Conservation (phyloP, 169 alveolate genomes). For the Plasmodium yoelii region DNA sequence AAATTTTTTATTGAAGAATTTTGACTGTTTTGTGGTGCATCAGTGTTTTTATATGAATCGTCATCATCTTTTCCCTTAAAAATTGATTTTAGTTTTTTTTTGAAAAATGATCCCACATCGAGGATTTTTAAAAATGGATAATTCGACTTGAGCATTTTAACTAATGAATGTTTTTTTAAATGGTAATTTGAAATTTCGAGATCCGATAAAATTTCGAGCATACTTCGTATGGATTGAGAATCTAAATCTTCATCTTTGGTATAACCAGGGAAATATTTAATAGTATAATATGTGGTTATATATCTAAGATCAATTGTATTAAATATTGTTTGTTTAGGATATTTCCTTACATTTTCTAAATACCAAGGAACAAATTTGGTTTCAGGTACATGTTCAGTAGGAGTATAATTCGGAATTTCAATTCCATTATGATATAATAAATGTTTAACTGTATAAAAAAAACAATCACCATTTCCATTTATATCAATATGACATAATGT, state of each 20-base stretch:
- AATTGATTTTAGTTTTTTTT: no score
- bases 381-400: slow-evolving; percentile 2
- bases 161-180: slow-evolving; percentile 14
- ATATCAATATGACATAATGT: slow-evolving; percentile 58
- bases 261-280: slow-evolving; percentile 60
- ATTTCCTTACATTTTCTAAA: slow-evolving; percentile 2
- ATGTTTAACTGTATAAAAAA: slow-evolving; percentile 30
- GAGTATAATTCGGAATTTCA: background rate
- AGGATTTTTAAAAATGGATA: no score
- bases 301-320: slow-evolving; percentile 39
- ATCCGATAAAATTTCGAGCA: slow-evolving; percentile 11
- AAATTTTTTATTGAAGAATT: no score
- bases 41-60: no score
- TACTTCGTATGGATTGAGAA: background rate
- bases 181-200: slow-evolving; percentile 26
- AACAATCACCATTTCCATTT: slow-evolving; percentile 48
- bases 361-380: slow-evolving; percentile 43
- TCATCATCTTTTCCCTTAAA: no score
- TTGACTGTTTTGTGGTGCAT: no score
- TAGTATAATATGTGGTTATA: slow-evolving; percentile 23
- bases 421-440: slow-evolving; percentile 25
- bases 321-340: background rate
- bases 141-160: background rate
- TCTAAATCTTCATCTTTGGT: slow-evolving; percentile 8
- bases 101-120: no score